Percentiles rank a stretch among this genome's conserved stretches.
Evolutionary conservation across 176 grass and related monocot genomes (phyloP).

Genomic region (Eragrostis curvula): DNA sequence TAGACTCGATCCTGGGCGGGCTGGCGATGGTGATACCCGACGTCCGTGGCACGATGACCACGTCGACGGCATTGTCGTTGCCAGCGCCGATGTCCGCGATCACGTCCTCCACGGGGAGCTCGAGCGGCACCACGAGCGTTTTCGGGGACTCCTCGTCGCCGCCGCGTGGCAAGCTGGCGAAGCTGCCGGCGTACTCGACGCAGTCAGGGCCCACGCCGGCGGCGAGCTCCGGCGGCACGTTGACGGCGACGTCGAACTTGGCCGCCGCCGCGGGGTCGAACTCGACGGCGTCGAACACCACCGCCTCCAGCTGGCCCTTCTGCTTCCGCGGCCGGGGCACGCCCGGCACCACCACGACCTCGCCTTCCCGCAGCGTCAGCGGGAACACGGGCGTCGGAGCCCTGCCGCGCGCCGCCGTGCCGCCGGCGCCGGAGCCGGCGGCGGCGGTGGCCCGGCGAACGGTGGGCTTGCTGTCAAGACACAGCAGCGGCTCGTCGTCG

Average conservation of each 20-base stretch:
- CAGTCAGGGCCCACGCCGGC: background rate
- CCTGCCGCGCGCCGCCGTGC: too few species aligned
- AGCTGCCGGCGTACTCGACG: conserved; percentile 25
- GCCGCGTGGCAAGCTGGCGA: background rate
- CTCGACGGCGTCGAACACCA: background rate
- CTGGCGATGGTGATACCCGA: background rate
- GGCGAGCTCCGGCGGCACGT: background rate
- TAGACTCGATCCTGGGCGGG: background rate
- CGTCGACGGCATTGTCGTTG: background rate
- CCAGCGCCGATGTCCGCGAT: background rate
- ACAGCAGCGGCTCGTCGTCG: background rate
- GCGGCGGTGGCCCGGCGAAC: background rate
- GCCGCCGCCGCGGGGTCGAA: background rate
- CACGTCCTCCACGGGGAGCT: background rate
- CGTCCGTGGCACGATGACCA: conserved; percentile 4
- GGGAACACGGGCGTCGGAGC: too few species aligned
- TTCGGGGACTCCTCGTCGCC: background rate
- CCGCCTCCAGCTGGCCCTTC: background rate
- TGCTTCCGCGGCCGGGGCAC: background rate
- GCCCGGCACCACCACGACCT: background rate
- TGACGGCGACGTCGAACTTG: conserved; percentile 26
- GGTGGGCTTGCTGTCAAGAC: background rate
- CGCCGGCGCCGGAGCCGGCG: too few species aligned
- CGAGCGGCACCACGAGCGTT: background rate
- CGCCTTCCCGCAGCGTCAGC: background rate